Base-by-base conservation (phyloP, 164 flowering plant genomes). In the Piper betle region DNA sequence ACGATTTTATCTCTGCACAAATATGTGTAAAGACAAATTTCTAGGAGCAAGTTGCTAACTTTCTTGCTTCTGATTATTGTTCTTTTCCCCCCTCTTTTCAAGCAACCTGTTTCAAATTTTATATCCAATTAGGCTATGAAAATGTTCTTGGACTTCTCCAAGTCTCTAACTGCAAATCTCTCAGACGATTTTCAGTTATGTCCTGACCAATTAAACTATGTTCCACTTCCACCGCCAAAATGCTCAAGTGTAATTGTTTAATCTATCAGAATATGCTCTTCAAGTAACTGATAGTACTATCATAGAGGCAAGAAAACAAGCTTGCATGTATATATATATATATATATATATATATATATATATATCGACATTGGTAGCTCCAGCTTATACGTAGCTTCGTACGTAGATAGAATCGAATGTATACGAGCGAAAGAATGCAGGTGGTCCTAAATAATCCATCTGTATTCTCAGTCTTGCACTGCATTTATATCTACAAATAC, bases 21-120 rank as follows among this genome's bases (percentile, higher is more conserved):
- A 6, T 54, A 18, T 39, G n/a, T 48, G 12, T 58, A 12, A 52
- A 58, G 57, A 58, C 61, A 58, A 58, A 58, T 15, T 52, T 13
- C 39, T 57, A 64, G 39, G 57, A 52, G 62, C 62, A 59, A 65
- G 52, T 59, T 59, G 62, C 59, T 20, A n/a, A 33, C 63, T 59
- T 7, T 43, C 68, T 66, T 41, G 33, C 68, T 59, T 59, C 63
- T 55, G 66, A 55, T 56, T 66, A 42, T 59, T 57, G 63, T 46
- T 46, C 63, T 38, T 53, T 50, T 52, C 33, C 59, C 19, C 60
- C 52, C 10, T 50, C 16, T 53, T 19, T 48, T 10, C 57, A n/a
- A n/a, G 1, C 33, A 3, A 55, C 17, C 39, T 25, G 39, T 55
- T 25, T 46, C 0, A 10, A 46, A 10, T 46, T 25, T n/a, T 25